Base-by-base conservation (phyloP, 257 asterid species). In the Datura wrightii region DNA sequence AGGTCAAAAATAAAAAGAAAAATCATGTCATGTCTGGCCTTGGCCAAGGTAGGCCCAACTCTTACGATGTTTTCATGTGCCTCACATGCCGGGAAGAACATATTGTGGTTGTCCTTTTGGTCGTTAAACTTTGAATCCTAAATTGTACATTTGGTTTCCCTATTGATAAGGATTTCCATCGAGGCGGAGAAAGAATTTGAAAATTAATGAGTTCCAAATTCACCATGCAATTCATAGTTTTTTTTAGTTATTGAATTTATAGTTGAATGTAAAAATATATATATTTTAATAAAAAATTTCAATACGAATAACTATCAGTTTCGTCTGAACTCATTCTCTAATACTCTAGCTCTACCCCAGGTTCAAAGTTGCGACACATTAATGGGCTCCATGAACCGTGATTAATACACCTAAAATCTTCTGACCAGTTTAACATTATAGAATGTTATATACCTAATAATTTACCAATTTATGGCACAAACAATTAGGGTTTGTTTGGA, bases 61-160 rank as follows among this genome's bases (percentile, higher is more conserved):
- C 19, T 37, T 56, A 14, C 63, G 67, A 67, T 81, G 87, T 82
- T 78, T 67, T 84, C 90, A 85, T 83, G 84, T 83, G 85, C 84
- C 78, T 66, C 58, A n/a, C 80, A 82, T 79, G 86, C 85, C n/a
- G 24, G 36, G 60, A 58, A 82, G 39, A 8, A 62, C 72, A 10
- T 31, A 42, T 52, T 31, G 31, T 58, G n/a, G 19, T 79, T 82
- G 56, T 55, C 63, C 62, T 42, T 31, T 42, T 34, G 56, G 55
- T 59, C 48, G 53, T 19, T 56, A 14, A 74, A 72, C 39, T 48
- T 82, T 66, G 15, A 60, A 60, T 60, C 14, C 8, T 34, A 60
- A 6, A 72, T 41, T 10, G 60, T 62, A 66, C 48, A 50, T 65
- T 67, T 55, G 7, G 63, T 66, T 60, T 15, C 13, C 16, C 50